Evolutionary conservation across 345 rosid genomes (phyloP).

Genomic region (Camelina neglecta): DNA sequence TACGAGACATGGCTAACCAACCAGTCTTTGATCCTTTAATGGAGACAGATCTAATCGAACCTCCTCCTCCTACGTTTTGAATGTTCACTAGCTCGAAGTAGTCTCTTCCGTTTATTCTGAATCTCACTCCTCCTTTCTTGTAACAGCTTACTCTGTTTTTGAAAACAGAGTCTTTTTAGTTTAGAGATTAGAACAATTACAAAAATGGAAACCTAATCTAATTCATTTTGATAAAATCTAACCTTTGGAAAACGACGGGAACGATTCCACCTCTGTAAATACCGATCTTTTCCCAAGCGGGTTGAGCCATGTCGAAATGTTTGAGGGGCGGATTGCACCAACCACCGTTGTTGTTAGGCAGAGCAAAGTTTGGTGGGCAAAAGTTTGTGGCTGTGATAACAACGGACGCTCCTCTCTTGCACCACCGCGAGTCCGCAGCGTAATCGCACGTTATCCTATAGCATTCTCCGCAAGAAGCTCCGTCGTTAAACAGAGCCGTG

Average conservation of each 20-base stretch:
- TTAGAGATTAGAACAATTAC: background rate
- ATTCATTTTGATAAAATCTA: background rate
- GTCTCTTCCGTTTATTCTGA: constrained; percentile 78
- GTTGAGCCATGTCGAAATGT: constrained; percentile 96
- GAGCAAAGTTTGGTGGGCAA: constrained; percentile 79
- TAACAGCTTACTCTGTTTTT: constrained; percentile 78
- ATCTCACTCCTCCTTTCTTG: constrained; percentile 87
- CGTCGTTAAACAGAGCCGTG: constrained; percentile 71
- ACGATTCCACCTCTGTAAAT: constrained; percentile 85
- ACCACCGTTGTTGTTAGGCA: constrained; percentile 77
- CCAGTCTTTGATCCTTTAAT: constrained; percentile 77
- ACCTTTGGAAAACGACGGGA: constrained; percentile 76
- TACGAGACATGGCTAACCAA: constrained; percentile 87
- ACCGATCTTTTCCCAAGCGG: constrained; percentile 91
- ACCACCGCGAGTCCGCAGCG: constrained; percentile 65
- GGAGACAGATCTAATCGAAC: constrained; percentile 67
- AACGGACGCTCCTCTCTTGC: constrained; percentile 61
- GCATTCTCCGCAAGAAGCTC: constrained; percentile 79
- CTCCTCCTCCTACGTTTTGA: constrained; percentile 76
- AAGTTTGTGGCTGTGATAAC: constrained; percentile 77
- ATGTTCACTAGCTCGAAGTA: constrained; percentile 86
- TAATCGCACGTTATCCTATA: constrained; percentile 66
- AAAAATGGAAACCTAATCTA: background rate
- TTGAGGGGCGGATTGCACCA: constrained; percentile 98
- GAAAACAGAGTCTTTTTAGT: constrained; percentile 2